Percentiles rank a stretch among this genome's conserved stretches.
Conservation (phyloP, 2,329 filamentous ascomycete genomes). For the Pyrenophora graminea region DNA sequence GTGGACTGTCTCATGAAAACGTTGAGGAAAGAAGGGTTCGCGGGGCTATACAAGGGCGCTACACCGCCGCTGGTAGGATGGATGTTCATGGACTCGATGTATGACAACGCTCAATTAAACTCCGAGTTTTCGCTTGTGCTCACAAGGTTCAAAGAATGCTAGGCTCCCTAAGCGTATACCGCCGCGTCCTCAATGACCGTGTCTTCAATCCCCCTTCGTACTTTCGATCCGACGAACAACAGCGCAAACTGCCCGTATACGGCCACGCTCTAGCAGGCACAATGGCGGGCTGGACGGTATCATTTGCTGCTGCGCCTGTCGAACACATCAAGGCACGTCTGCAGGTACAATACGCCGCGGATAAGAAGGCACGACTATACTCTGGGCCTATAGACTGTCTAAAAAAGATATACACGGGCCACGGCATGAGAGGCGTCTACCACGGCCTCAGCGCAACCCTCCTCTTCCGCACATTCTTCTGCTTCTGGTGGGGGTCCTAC, state of each 20-base stretch:
- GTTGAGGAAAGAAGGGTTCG: conserved; percentile 79
- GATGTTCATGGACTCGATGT: conserved; percentile 95
- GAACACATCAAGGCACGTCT: conserved; percentile 94
- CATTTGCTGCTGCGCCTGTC: conserved; percentile 88
- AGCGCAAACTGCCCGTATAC: conserved; percentile 67
- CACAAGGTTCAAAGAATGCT: conserved; percentile 65
- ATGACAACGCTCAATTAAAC: conserved; percentile 21
- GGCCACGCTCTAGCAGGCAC: conserved; percentile 89
- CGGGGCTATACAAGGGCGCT: conserved; percentile 91
- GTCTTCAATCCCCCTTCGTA: conserved; percentile 68
- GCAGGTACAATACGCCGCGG: conserved; percentile 88
- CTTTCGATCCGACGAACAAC: conserved; percentile 43
- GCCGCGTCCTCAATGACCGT: conserved; percentile 77
- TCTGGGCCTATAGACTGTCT: conserved; percentile 84
- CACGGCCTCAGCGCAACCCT: conserved; percentile 84
- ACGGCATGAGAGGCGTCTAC: conserved; percentile 81
- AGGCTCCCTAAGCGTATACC: conserved; percentile 87
- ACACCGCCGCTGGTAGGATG: conserved; percentile 90
- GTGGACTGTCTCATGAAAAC: conserved; percentile 85
- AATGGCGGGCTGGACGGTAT: conserved; percentile 85
- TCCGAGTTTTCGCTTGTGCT: neutral
- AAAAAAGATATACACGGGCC: conserved; percentile 59
- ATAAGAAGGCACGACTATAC: conserved; percentile 78
- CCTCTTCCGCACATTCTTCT: conserved; percentile 90
- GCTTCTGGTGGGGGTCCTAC: conserved; percentile 98